Base-by-base conservation (phyloP, 345 rosid genomes). In the Cardiospermum halicacabum region DNA sequence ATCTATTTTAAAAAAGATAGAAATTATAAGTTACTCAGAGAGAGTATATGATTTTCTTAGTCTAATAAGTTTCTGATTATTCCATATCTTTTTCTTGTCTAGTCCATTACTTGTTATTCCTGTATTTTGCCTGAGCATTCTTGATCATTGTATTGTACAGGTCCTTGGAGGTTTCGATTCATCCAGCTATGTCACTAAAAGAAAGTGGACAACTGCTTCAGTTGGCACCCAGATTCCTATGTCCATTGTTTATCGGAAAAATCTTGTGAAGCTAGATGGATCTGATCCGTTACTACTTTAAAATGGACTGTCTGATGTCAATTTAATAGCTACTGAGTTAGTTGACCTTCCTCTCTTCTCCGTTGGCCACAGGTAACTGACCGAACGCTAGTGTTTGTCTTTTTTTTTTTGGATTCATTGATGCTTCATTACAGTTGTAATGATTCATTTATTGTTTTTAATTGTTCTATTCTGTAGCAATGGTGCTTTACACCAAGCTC, bases 401-500 rank as follows among this genome's bases (percentile, higher is more conserved):
- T 12, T 24, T n/a, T n/a, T n/a, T n/a, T 8, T 39, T 39, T 15
- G 13, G 27, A 39, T 26, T 26, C 15, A 40, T 27, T 1, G 11
- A 24, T 16, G 22, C 18, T 12, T 3, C 53, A 2, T 45, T 7
- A 22, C 45, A 16, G 15, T 3, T 26, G 3, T 65, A 32, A 51
- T 70, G 49, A 65, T 30, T 12, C 60, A 12, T 62, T 40, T 62
- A 37, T 39, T 61, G 34, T 26, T 68, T 72, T 64, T 7, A 43
- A 31, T 67, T 62, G 47, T 58, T 60, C 10, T 34, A 2, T 34
- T 65, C 81, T 47, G 81, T 67, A 92, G 98, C 78, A 93, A 93
- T 70, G 98, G 97, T 36, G 97, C 98, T 3, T 85, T 93, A 65
- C 86, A 90, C 48, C 98, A 90, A 81, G 90, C 81, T 36, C 88